Evolutionary conservation across 495 filamentous ascomycete genomes (phyloP), one percentile per base, ranked within the genome.

Genomic region (Podospora australis): DNA sequence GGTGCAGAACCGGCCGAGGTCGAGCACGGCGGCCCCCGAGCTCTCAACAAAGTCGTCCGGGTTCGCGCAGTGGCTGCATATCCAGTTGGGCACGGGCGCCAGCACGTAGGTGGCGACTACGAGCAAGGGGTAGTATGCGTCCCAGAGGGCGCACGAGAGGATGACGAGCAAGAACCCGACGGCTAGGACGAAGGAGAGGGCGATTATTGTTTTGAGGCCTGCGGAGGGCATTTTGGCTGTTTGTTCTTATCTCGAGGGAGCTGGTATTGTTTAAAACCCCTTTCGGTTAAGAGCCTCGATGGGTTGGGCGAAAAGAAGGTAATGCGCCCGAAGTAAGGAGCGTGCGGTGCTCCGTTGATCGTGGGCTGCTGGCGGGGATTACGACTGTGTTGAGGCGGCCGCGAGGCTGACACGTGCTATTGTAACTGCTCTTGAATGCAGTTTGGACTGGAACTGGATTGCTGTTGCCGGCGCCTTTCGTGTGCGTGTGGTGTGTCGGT

Each of bases 121-220:
- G 36, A 96, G 78, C 52, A 98, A 76, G 22, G 92, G 87, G 58
- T 90, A 87, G 80, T 94, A 98, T 64, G 88, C 86, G 49, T 88
- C 75, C 75, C 82, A 97, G 44, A 98, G 84, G 24, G 94, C 92
- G 60, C 89, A 92, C 51, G 90, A 96, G 62, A 98, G 87, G 70
- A 98, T 98, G 36, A 97, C 91, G 52, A 98, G 90, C 60, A 98
- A 88, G 78, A 98, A 98, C 60, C 92, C 92, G 64, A 98, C 92
- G 50, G 94, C 94, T 47, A 98, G 88, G 61, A 98, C 94, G 72
- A 98, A 98, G 57, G 92, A 96, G 58, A 98, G 88, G 44, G 84
- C 87, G 70, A 98, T 97, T 72, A 98, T 98, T 58, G 94, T 98
- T 70, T 95, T 95, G 53, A 97, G 82, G 64, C 92, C 91, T 57